These are phyloP conservation scores for Ceriops tagal DNA, from an alignment of 345 rosid genomes.

Conservation along the genomic window DNA sequence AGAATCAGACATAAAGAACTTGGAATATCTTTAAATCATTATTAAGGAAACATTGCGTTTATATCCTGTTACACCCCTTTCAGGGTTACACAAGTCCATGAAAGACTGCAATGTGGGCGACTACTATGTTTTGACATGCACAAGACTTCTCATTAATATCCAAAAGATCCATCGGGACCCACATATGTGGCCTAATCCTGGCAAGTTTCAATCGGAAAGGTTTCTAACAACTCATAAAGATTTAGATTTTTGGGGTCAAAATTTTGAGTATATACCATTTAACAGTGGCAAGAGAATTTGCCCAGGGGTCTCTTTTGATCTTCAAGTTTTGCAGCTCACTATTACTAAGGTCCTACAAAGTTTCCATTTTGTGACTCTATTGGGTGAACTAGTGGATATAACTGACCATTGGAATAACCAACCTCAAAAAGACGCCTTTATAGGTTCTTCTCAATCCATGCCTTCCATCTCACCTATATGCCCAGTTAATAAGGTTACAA, in stretches of 20 bases:
- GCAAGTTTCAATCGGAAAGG: not conserved
- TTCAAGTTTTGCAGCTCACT: constrained; percentile 14
- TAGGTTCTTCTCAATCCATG: constrained; percentile 6
- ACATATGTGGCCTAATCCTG: not conserved
- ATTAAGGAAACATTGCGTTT: constrained; percentile 14
- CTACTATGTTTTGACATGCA: constrained; percentile 5
- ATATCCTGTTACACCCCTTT: not conserved
- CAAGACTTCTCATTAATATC: not conserved
- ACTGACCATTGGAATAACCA: not conserved
- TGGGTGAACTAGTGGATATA: constrained; percentile 1
- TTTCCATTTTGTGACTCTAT: not conserved
- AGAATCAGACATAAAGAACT: constrained; percentile 9
- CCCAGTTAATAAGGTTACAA: no score
- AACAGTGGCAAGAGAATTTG: constrained; percentile 7
- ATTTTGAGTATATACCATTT: constrained; percentile 2
- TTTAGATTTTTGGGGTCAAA: not conserved
- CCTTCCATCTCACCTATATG: not conserved
- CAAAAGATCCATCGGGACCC: constrained; percentile 14
- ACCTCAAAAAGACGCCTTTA: not conserved
- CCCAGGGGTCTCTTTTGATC: constrained; percentile 4
- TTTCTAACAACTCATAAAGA: not conserved
- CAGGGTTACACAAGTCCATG: not conserved
- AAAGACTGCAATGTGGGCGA: constrained; percentile 10
- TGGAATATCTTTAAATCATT: constrained; percentile 7
- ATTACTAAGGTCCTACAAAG: constrained; percentile 9